Base-by-base conservation (phyloP, 2,329 filamentous ascomycete genomes). In the Fusarium kyushuense region DNA sequence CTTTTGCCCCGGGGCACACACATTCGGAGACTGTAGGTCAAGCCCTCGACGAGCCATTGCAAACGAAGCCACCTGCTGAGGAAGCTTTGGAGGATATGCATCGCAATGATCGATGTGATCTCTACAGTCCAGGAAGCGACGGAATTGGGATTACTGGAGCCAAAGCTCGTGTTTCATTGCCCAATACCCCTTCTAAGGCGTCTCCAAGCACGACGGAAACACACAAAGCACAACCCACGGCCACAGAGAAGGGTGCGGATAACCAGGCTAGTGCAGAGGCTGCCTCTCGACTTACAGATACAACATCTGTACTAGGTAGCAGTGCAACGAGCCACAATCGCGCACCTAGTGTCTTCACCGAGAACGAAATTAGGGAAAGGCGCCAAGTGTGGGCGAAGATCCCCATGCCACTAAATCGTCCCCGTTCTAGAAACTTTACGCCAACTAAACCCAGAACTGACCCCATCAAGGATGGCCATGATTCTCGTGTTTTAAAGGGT, bases 301-400 rank as follows among this genome's bases (percentile, higher is more conserved):
- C 23, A 19, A 30, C 21, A n/a, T 27, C 47, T 49, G 53, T 41
- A 17, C 13, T 41, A 29, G 27, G 4, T 13, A 43, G 14, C 9
- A 35, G 45, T 40, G 21, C 17, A 19, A 23, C 21, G 23, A 51
- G 21, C n/a, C 66, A 71, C 27, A 29, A 30, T 27, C 67, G 70
- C 32, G 48, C 35, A 19, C 32, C 63, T 19, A 73, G 74, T 38
- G 47, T 58, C 7, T 78, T 77, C 36, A 77, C 77, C 14, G 70
- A 74, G 43, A 63, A 75, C 47, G 65, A 79, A 56, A 76, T 78
- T 33, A 73, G 74, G 63, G 70, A 67, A 38, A 74, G 77, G 56
- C 74, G 68, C 61, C 68, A 73, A 71, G 72, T 71, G 52, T 78
- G 76, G 76, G 69, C 76, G 72, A 77, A 72, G 57, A 79, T 79